Conservation (phyloP, 805 yeast species). For the Saturnispora galanensis region DNA sequence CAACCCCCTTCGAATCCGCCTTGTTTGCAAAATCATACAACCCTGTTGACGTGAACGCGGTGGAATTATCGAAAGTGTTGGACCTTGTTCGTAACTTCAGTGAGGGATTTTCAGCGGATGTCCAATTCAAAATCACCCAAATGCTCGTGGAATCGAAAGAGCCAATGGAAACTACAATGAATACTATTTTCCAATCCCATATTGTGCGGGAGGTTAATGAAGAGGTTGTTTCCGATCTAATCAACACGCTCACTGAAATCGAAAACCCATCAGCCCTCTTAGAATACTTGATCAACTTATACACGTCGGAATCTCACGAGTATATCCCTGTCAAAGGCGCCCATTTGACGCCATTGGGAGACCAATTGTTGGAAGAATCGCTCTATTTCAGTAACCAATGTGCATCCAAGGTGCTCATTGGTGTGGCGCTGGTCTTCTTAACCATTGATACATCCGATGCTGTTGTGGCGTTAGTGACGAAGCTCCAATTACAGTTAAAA, state of each 20-base stretch:
- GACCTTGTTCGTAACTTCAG: slow-evolving; percentile 8
- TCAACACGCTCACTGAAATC: slow-evolving; percentile 19
- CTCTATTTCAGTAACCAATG: slow-evolving; percentile 15
- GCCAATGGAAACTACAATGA: slow-evolving; percentile 26
- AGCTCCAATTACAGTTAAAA: slow-evolving; percentile 13
- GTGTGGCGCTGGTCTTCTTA: slow-evolving; percentile 21
- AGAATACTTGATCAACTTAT: slow-evolving; percentile 26
- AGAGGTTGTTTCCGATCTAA: slow-evolving; percentile 28
- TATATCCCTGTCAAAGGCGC: slow-evolving; percentile 16
- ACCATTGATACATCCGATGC: slow-evolving; percentile 26
- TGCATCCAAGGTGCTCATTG: slow-evolving; percentile 18
- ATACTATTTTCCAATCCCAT: slow-evolving; percentile 31
- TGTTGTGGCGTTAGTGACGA: slow-evolving; percentile 17
- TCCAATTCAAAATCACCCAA: slow-evolving; percentile 29
- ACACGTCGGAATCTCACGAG: slow-evolving; percentile 17
- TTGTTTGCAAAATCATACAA: slow-evolving; percentile 10
- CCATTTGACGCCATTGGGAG: slow-evolving; percentile 20
- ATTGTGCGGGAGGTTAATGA: slow-evolving; percentile 35
- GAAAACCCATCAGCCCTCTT: slow-evolving; percentile 23
- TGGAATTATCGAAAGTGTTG: slow-evolving; percentile 5
- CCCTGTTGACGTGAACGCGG: slow-evolving; percentile 7
- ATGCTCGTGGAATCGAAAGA: slow-evolving; percentile 25
- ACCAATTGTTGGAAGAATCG: slow-evolving; percentile 14
- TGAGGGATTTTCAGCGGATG: slow-evolving; percentile 29
- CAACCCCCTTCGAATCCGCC: slow-evolving; percentile 27